Conservation (phyloP, 345 rosid genomes). For the Alliaria petiolata region DNA sequence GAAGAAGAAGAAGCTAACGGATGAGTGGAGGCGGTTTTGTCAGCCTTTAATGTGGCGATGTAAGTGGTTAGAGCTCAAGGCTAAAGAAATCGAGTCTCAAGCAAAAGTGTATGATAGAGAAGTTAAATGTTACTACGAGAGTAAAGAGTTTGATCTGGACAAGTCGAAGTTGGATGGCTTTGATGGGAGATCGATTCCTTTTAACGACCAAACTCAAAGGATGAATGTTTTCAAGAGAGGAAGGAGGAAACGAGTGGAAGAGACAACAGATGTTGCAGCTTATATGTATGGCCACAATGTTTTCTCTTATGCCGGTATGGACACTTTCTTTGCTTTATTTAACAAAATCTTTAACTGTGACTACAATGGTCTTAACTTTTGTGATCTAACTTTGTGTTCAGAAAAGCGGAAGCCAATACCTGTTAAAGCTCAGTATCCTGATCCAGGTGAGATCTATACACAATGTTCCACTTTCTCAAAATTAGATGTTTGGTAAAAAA, state of each 20-base stretch:
- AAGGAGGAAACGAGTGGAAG: conserved; percentile 67
- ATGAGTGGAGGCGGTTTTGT: conserved; percentile 62
- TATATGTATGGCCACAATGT: conserved; percentile 51
- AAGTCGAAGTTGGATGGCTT: conserved; percentile 37
- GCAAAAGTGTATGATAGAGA: conserved; percentile 51
- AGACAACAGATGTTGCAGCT: conserved; percentile 49
- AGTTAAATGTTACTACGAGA: conserved; percentile 41
- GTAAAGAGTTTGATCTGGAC: conserved; percentile 41
- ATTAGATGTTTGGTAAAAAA: no score
- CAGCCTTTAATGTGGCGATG: conserved; percentile 71
- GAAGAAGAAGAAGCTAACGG: conserved; percentile 67
- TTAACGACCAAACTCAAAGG: conserved; percentile 36
- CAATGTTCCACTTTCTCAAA: not conserved
- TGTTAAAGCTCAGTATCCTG: conserved; percentile 36
- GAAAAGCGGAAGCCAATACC: conserved; percentile 45
- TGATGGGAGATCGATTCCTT: conserved; percentile 49
- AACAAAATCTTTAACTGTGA: not conserved
- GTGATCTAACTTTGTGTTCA: conserved; percentile 29
- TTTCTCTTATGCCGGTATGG: conserved; percentile 73
- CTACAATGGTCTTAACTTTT: not conserved
- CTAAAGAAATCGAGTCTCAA: conserved; percentile 50
- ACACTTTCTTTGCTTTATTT: conserved; percentile 4
- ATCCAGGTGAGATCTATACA: conserved; percentile 24
- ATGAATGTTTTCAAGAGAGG: conserved; percentile 53
- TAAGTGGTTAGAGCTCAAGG: conserved; percentile 69